Conservation (phyloP, 371 early-diverging fungal species). For the Batkoa obscura region DNA sequence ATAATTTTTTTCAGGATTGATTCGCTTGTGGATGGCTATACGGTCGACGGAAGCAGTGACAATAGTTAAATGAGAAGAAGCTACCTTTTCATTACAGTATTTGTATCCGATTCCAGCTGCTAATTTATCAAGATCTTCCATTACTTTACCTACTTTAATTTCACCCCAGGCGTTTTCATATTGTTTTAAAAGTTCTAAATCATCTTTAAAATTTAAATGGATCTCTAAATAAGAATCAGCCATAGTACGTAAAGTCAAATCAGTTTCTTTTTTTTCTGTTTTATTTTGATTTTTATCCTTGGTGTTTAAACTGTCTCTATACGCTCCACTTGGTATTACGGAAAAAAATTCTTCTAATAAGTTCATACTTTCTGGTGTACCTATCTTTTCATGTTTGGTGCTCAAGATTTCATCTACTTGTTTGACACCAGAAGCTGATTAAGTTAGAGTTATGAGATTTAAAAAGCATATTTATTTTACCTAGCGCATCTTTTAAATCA, state of each 20-base stretch:
- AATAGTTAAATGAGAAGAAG: slow-evolving; percentile 42
- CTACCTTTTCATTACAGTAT: slow-evolving; percentile 39
- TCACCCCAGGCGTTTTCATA: slow-evolving; percentile 55
- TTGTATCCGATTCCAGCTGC: slow-evolving; percentile 64
- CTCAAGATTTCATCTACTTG: too few species aligned
- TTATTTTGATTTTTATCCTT: too few species aligned
- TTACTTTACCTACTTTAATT: slow-evolving; percentile 38
- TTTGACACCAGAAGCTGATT: too few species aligned
- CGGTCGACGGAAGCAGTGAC: slow-evolving; percentile 85
- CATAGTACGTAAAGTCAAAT: slow-evolving; percentile 16
- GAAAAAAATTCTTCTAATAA: too few species aligned
- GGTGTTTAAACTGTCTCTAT: too few species aligned
- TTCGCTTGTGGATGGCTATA: slow-evolving; percentile 49
- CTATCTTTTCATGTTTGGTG: too few species aligned
- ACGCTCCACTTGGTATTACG: too few species aligned
- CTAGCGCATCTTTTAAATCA: too few species aligned
- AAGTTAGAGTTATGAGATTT: too few species aligned
- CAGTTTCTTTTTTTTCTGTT: not conserved
- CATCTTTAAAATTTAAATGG: slow-evolving; percentile 54
- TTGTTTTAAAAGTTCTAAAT: slow-evolving; percentile 50
- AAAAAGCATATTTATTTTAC: too few species aligned
- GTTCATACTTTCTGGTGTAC: too few species aligned
- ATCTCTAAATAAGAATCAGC: slow-evolving; percentile 64
- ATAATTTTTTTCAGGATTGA: slow-evolving; percentile 44
- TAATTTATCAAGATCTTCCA: slow-evolving; percentile 68